A percentile compares a stretch with the other conserved stretches of the same genome.
phyloP scores from a whole-genome alignment of 805 yeast genomes.

The Metschnikowia koreensis region DNA sequence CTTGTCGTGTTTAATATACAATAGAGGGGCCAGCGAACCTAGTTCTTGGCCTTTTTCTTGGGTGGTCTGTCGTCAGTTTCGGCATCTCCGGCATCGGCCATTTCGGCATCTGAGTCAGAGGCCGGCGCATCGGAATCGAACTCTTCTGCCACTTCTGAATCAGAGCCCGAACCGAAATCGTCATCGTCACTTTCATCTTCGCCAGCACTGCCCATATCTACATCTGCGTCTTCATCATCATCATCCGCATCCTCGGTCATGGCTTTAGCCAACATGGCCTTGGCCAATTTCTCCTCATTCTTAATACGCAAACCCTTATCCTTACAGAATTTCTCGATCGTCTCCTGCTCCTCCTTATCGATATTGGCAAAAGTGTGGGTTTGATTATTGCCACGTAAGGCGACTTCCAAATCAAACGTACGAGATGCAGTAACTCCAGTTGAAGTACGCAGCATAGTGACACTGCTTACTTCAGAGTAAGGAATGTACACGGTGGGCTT shows the following conservation, averaged over 20 bases:
- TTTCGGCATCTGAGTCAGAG: constrained; percentile 27
- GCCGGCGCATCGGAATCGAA: constrained; percentile 64
- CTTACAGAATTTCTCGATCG: constrained; percentile 71
- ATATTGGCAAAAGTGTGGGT: constrained; percentile 86
- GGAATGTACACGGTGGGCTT: constrained; percentile 94
- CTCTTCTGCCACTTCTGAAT: constrained; percentile 80
- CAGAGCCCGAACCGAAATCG: constrained; percentile 69
- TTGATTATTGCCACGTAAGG: constrained; percentile 57
- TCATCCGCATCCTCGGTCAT: constrained; percentile 60
- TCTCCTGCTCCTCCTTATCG: constrained; percentile 82
- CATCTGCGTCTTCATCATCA: constrained; percentile 49
- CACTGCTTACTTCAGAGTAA: constrained; percentile 69
- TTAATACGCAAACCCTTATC: constrained; percentile 76
- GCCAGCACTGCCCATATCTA: constrained; percentile 69
- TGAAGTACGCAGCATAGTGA: constrained; percentile 88
- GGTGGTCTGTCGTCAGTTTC: constrained; percentile 31
- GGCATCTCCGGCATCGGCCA: constrained; percentile 11
- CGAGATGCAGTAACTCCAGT: constrained; percentile 70
- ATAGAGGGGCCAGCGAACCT: background rate
- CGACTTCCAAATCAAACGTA: constrained; percentile 88
- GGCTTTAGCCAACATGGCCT: constrained; percentile 74
- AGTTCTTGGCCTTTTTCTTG: constrained; percentile 28
- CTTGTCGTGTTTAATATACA: background rate
- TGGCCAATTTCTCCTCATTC: constrained; percentile 88
- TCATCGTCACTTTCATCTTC: constrained; percentile 80